Evolutionary conservation across 2,329 filamentous ascomycete species (phyloP).

Genomic region (Paracoccidioides lutzii): DNA sequence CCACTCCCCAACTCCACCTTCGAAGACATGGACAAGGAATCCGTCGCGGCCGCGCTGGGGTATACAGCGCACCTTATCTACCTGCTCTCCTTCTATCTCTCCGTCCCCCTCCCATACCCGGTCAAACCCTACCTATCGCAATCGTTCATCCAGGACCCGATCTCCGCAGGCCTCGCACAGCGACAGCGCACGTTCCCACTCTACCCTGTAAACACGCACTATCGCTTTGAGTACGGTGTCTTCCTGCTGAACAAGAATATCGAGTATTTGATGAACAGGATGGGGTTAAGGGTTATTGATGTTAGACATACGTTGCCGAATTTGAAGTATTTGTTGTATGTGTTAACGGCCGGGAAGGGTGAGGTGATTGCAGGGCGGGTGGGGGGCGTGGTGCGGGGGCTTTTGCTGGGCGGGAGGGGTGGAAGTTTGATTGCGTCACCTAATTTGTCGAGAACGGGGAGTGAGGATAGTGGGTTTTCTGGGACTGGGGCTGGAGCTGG

Average conservation of each 20-base stretch:
- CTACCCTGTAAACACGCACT: slow-evolving; percentile 61
- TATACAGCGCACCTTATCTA: slow-evolving; percentile 63
- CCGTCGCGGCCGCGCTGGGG: slow-evolving; percentile 68
- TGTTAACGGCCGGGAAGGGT: slow-evolving; percentile 66
- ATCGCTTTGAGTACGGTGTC: slow-evolving; percentile 89
- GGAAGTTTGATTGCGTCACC: slow-evolving; percentile 22
- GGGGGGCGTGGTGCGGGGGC: slow-evolving; percentile 40
- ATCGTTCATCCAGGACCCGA: slow-evolving; percentile 62
- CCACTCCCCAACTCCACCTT: slow-evolving; percentile 68
- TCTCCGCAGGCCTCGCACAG: slow-evolving; percentile 42
- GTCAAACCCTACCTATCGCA: slow-evolving; percentile 60
- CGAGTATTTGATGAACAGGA: slow-evolving; percentile 52
- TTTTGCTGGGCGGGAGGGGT: slow-evolving; percentile 18
- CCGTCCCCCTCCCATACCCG: slow-evolving; percentile 66
- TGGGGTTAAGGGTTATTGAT: slow-evolving; percentile 70
- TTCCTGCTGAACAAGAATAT: slow-evolving; percentile 97
- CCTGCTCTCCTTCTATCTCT: slow-evolving; percentile 69
- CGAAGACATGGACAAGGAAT: slow-evolving; percentile 53
- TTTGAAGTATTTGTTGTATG: slow-evolving; percentile 80
- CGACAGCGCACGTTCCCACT: slow-evolving; percentile 67
- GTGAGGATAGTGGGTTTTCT: slow-evolving; percentile 24
- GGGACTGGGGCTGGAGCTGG: slow-evolving; percentile 21
- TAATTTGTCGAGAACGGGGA: slow-evolving; percentile 26
- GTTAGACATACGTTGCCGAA: slow-evolving; percentile 88
- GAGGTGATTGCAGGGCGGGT: slow-evolving; percentile 45